A percentile compares a stretch with the other conserved stretches of the same genome.
These are phyloP conservation scores for Centrapalus pauciflorus DNA, from an alignment of 129 eudicot genomes.

Conservation along the genomic window DNA sequence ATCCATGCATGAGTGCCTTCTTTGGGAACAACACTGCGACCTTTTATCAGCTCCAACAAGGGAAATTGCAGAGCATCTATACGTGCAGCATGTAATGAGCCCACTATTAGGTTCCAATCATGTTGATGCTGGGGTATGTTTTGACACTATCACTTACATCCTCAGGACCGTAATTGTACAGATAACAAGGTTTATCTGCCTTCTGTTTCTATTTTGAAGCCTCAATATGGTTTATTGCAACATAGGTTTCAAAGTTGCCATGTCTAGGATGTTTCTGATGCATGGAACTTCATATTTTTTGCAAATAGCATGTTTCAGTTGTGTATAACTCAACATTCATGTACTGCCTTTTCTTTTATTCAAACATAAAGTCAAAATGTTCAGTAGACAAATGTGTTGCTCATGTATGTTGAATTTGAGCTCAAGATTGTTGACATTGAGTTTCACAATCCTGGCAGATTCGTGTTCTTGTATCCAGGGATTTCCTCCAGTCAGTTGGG, in stretches of 20 bases:
- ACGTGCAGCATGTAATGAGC: slow-evolving; percentile 64
- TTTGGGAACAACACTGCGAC: slow-evolving; percentile 63
- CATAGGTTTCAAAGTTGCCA: neutral
- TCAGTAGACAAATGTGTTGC: neutral
- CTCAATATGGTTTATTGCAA: neutral
- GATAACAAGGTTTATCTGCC: too few relatives aligned
- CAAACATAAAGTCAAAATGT: neutral
- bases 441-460: slow-evolving; percentile 40
- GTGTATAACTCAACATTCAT: neutral
- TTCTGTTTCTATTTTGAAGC: neutral
- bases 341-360: neutral
- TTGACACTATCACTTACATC: neutral
- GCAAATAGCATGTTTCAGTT: neutral
- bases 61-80: slow-evolving; percentile 67
- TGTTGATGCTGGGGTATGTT: slow-evolving; percentile 92
- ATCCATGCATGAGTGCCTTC: slow-evolving; percentile 51
- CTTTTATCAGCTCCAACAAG: slow-evolving; percentile 61
- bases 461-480: slow-evolving; percentile 61
- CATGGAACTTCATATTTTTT: neutral
- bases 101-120: slow-evolving; percentile 75
- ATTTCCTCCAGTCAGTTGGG: slow-evolving; percentile 66
- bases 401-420: neutral
- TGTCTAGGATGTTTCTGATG: neutral
- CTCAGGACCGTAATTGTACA: slow-evolving; percentile 2
- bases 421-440: slow-evolving; percentile 26